Percentiles rank a stretch among this genome's conserved stretches.
Evolutionary conservation across 192 early-diverging fungal genomes (phyloP).

Genomic region (Gryganskiella cystojenkinii): DNA sequence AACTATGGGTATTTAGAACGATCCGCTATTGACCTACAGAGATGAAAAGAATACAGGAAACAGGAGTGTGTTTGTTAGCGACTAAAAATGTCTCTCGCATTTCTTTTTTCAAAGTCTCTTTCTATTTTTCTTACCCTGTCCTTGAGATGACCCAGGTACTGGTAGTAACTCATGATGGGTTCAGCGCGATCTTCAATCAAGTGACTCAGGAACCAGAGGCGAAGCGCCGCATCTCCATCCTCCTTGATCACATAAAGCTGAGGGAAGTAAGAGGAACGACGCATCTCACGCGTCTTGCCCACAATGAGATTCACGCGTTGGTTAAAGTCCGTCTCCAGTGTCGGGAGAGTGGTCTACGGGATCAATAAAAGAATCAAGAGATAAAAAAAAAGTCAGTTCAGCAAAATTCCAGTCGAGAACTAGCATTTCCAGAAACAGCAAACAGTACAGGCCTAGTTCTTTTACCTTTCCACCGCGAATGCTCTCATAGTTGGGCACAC

Average conservation of each 20-base stretch:
- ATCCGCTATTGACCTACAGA: constrained; percentile 37
- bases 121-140: constrained; percentile 60
- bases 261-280: constrained; percentile 77
- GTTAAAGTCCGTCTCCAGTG: constrained; percentile 77
- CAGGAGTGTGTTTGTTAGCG: background rate
- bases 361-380: background rate
- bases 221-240: constrained; percentile 85
- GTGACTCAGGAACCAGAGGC: constrained; percentile 87
- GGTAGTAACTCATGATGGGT: constrained; percentile 78
- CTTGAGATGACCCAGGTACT: constrained; percentile 78
- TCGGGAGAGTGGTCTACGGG: constrained; percentile 72
- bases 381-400: background rate
- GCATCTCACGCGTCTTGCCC: constrained; percentile 73
- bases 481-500: constrained; percentile 79
- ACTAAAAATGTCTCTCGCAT: background rate
- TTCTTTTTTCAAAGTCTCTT: background rate
- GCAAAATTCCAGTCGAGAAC: background rate
- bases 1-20: constrained; percentile 26
- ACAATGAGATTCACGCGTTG: constrained; percentile 80
- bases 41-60: constrained; percentile 1
- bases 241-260: constrained; percentile 90
- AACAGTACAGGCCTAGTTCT: background rate
- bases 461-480: constrained; percentile 81
- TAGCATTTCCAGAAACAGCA: background rate
- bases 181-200: constrained; percentile 94